Percentiles rank a stretch among this genome's conserved stretches.
Evolutionary conservation across 495 filamentous ascomycete species (phyloP).

Genomic region (Pseudoneurospora amorphoporcata): DNA sequence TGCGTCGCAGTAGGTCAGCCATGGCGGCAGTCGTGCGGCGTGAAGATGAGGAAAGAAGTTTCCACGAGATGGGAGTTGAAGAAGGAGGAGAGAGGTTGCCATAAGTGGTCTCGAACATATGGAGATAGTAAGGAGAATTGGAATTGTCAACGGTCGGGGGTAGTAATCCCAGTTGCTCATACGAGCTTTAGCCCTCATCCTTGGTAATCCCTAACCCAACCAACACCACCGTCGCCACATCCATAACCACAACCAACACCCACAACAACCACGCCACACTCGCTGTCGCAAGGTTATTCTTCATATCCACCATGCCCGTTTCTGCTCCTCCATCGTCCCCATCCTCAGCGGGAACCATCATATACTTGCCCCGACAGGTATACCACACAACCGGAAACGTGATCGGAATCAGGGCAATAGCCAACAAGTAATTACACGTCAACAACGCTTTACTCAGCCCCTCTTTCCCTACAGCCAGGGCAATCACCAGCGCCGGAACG

Average conservation of each 20-base stretch:
- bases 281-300: conserved; percentile 2
- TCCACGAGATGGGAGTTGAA: no score
- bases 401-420: conserved; percentile 34
- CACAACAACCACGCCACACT: conserved; percentile 9
- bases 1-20: no score
- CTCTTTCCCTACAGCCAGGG: conserved; percentile 52
- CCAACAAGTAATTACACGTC: conserved; percentile 33
- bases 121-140: no score
- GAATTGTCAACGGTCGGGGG: no score
- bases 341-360: conserved; percentile 24
- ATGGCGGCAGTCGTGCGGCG: no score
- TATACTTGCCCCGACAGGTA: conserved; percentile 31
- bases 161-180: not conserved
- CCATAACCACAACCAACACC: conserved; percentile 12
- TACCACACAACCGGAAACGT: conserved; percentile 39
- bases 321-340: not conserved
- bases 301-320: conserved; percentile 3
- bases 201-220: conserved; percentile 7
- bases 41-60: no score
- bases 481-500: conserved; percentile 66
- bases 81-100: no score
- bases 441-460: conserved; percentile 32
- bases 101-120: no score
- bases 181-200: conserved; percentile 1
- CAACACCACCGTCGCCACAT: conserved; percentile 12